phyloP scores from a whole-genome alignment of 768 basidiomycete species.

The Amanita polypyramis region DNA sequence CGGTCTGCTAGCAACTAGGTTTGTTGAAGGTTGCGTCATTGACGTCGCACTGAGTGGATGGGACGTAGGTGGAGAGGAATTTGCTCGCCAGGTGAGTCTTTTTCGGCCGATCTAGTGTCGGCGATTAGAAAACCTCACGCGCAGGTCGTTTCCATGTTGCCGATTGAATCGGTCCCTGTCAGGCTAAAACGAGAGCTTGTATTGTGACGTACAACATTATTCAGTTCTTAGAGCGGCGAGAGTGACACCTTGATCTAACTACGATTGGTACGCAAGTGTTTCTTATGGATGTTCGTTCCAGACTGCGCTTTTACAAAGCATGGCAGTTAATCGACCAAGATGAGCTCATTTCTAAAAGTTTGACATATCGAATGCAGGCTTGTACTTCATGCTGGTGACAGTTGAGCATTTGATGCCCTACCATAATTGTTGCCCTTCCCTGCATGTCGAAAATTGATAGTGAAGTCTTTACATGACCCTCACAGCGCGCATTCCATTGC shows the following conservation, averaged over 20 bases:
- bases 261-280: background rate
- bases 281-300: too few relatives aligned
- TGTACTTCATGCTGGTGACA: background rate
- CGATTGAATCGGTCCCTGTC: slow-evolving; percentile 22
- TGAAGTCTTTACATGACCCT: slow-evolving; percentile 48
- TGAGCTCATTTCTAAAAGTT: background rate
- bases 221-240: background rate
- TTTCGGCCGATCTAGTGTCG: background rate
- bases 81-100: slow-evolving; percentile 44
- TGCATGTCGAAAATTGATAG: slow-evolving; percentile 26
- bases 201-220: slow-evolving; percentile 6
- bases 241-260: too few relatives aligned
- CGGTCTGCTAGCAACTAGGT: slow-evolving; percentile 39
- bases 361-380: slow-evolving; percentile 1
- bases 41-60: slow-evolving; percentile 67
- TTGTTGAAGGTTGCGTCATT: slow-evolving; percentile 51
- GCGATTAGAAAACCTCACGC: background rate
- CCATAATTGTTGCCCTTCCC: background rate
- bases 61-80: slow-evolving; percentile 77
- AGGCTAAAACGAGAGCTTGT: slow-evolving; percentile 16
- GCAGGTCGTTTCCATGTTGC: slow-evolving; percentile 27
- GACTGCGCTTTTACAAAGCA: background rate
- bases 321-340: background rate
- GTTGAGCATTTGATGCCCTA: background rate
- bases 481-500: slow-evolving; percentile 16